Evolutionary conservation across 495 filamentous ascomycete genomes (phyloP).

Genomic region (Hyaloscypha bicolor): DNA sequence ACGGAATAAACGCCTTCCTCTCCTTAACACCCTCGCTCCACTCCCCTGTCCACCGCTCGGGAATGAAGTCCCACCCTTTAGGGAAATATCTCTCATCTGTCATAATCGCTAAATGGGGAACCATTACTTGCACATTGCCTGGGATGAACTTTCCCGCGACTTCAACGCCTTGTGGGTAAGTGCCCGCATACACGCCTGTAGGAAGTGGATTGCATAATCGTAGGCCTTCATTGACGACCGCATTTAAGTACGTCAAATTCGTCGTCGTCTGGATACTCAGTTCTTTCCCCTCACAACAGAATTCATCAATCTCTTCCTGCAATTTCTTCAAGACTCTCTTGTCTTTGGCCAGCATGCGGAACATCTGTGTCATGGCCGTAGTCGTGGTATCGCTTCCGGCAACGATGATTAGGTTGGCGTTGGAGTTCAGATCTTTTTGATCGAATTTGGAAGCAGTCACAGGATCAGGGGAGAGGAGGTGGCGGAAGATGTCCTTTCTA

Average conservation of each 20-base stretch:
- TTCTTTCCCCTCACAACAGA: not conserved
- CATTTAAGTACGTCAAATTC: constrained; percentile 41
- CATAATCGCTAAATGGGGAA: constrained; percentile 37
- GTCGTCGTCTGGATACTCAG: constrained; percentile 16
- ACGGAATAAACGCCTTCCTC: constrained; percentile 52
- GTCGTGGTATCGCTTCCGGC: constrained; percentile 24
- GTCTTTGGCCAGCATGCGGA: constrained; percentile 14
- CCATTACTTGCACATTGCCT: constrained; percentile 38
- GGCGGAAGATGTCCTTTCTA: constrained; percentile 26
- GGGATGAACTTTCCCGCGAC: constrained; percentile 54
- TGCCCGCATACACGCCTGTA: constrained; percentile 27
- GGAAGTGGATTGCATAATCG: constrained; percentile 48
- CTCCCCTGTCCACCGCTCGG: constrained; percentile 54
- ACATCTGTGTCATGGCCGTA: constrained; percentile 5
- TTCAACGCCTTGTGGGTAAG: constrained; percentile 46
- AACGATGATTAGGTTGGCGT: constrained; percentile 28
- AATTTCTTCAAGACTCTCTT: constrained; percentile 13
- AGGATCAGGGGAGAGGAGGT: constrained; percentile 19
- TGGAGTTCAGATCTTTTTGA: constrained; percentile 18
- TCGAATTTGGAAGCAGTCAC: constrained; percentile 20
- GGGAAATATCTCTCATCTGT: constrained; percentile 46
- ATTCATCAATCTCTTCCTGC: constrained; percentile 11
- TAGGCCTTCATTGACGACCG: constrained; percentile 55
- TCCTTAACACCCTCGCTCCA: constrained; percentile 46
- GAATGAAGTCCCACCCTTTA: constrained; percentile 46